Base-by-base conservation (phyloP, 352 stramenopile genomes). In the Phytopythium montanum region DNA sequence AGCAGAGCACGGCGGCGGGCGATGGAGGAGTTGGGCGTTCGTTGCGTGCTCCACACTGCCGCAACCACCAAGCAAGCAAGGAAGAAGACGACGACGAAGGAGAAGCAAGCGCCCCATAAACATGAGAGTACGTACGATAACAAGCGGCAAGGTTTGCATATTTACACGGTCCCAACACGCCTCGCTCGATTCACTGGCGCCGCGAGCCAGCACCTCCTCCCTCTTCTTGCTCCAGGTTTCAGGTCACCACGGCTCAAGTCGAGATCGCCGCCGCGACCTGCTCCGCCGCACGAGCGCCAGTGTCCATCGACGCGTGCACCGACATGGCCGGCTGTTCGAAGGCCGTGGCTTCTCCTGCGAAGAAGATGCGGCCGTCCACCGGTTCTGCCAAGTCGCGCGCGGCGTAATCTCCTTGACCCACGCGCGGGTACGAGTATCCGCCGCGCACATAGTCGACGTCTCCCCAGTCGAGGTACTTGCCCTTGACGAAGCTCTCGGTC, bases 281-380 rank as follows among this genome's bases (percentile, higher is more conserved):
- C 3, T 38, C 56, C 1, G 85, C 82, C 0, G 82, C 85, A n/a
- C 85, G 80, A 21, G 73, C 81, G 25, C 85, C 85, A 12, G 85
- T 94, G 53, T 94, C 85, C 38, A 94, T 83, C 7, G 85, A 82
- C 56, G 81, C 87, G 61, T 94, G 85, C 54, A 94, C 85, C 12
- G 85, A 78, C 85, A 94, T 94, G 16, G 80, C 81, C 4, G 85
- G 85, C 57, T 92, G 81, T 56, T 94, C 80, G 41, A 86, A 92
- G 19, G 85, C 82, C 14, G 85, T 94, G 12, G 85, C 85, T 59
- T 94, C 85, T 1, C 85, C 85, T 16, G 85, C 85, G 41, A 94
- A 94, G 68, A 94, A 94, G 29, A 94, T 68, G 25, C 85, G 82
- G 25, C 68, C 51, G 21, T 89, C 82, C 21, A 94, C 83, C 8